Conservation (phyloP, 179 eudicot genomes). For the Nepenthes alata region DNA sequence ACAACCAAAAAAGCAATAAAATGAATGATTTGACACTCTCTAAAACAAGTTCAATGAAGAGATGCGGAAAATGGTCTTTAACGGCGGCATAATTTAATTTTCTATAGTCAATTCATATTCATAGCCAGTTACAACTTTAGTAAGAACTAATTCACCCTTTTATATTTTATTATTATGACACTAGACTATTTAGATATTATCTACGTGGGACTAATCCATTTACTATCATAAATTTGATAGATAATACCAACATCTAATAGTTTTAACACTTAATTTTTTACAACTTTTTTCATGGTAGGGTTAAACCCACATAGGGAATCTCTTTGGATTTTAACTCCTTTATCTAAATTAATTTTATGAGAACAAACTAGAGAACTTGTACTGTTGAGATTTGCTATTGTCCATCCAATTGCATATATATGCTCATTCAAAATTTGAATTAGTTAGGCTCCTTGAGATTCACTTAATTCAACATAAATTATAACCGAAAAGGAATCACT, state of each 20-base stretch:
- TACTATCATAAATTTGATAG: slow-evolving; percentile 1
- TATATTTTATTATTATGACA: background rate
- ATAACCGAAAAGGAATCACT: background rate
- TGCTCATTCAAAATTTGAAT: background rate
- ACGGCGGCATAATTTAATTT: background rate
- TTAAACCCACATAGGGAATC: background rate
- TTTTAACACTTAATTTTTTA: background rate
- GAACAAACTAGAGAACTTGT: background rate
- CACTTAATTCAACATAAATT: background rate
- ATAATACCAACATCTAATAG: background rate
- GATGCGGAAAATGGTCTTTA: background rate
- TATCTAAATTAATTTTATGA: background rate
- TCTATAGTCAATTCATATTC: background rate
- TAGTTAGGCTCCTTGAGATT: background rate
- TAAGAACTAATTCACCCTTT: background rate
- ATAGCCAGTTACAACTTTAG: background rate
- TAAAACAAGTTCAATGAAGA: background rate
- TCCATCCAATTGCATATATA: background rate
- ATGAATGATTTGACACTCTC: background rate
- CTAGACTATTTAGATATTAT: background rate
- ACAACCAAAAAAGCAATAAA: background rate
- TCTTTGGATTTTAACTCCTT: background rate
- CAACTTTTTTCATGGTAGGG: background rate
- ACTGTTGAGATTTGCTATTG: background rate
- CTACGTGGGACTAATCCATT: slow-evolving; percentile 1